phyloP scores from a whole-genome alignment of 495 filamentous ascomycete genomes.

The Sabuloglossum arenarium region DNA sequence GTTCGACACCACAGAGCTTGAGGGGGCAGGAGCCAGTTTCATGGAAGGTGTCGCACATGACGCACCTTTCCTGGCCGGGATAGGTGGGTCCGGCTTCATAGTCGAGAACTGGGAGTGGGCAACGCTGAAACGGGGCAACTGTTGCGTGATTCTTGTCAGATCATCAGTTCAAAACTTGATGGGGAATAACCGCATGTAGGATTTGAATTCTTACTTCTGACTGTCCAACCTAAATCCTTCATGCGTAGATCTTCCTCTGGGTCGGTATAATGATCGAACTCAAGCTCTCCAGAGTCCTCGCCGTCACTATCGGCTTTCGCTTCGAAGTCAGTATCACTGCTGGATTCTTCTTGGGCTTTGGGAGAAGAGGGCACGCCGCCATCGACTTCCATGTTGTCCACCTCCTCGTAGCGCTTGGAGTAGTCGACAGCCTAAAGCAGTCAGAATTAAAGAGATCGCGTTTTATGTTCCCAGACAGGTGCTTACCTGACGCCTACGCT shows the following conservation, averaged over 20 bases:
- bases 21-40: constrained; percentile 35
- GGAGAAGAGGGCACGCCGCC: neutral
- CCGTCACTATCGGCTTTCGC: constrained; percentile 18
- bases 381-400: constrained; percentile 5
- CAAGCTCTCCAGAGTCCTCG: constrained; percentile 11
- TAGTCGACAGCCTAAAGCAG: constrained; percentile 5
- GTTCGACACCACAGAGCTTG: constrained; percentile 36
- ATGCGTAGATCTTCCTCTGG: neutral
- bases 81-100: neutral
- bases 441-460: constrained; percentile 8
- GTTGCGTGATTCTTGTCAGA: neutral
- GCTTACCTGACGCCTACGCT: constrained; percentile 36
- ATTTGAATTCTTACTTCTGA: neutral
- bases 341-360: constrained; percentile 8
- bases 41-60: constrained; percentile 32
- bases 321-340: constrained; percentile 32
- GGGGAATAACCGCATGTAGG: neutral
- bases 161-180: neutral
- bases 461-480: neutral
- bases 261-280: constrained; percentile 1
- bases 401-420: neutral
- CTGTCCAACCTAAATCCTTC: neutral
- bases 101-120: neutral
- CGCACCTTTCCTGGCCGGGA: constrained; percentile 19
- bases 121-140: neutral